phyloP scores from a whole-genome alignment of 1,284 basidiomycete species.

The Naganishia albida region DNA sequence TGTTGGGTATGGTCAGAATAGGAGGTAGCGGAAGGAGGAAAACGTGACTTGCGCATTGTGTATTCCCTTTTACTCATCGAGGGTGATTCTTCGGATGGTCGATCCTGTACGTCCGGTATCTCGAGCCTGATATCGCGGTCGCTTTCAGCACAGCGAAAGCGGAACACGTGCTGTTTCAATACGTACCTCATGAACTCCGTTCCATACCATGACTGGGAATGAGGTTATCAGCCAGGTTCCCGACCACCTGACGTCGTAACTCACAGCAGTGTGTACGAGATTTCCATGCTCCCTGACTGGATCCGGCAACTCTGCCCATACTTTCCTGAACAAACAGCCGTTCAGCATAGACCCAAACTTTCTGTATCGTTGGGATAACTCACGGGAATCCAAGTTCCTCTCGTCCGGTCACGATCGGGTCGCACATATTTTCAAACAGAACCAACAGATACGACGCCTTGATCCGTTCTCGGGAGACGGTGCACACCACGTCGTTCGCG shows the following conservation, averaged over 20 bases:
- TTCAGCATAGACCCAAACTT: neutral
- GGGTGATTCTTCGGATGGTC: conserved; percentile 8
- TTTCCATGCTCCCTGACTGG: conserved; percentile 23
- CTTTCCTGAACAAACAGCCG: conserved; percentile 14
- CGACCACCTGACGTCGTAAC: neutral
- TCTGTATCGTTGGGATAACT: neutral
- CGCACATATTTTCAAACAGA: conserved; percentile 41
- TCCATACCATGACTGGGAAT: conserved; percentile 37
- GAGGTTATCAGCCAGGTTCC: neutral
- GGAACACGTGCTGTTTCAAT: too few relatives aligned
- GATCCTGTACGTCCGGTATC: conserved; percentile 25
- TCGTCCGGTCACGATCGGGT: conserved; percentile 42
- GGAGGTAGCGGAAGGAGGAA: neutral
- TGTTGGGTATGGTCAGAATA: conserved; percentile 9
- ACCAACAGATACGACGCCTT: conserved; percentile 40
- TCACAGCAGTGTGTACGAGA: conserved; percentile 28
- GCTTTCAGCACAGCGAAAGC: neutral
- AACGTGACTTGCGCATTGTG: conserved; percentile 24
- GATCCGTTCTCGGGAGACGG: conserved; percentile 17
- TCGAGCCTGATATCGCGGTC: conserved; percentile 27
- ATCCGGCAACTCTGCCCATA: conserved; percentile 35
- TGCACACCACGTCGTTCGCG: conserved; percentile 38
- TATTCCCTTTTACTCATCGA: conserved; percentile 2
- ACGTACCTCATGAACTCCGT: conserved; percentile 38
- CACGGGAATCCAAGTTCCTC: conserved; percentile 30